Base-by-base conservation (phyloP, 169 alveolate species). In the Theileria orientalis region DNA sequence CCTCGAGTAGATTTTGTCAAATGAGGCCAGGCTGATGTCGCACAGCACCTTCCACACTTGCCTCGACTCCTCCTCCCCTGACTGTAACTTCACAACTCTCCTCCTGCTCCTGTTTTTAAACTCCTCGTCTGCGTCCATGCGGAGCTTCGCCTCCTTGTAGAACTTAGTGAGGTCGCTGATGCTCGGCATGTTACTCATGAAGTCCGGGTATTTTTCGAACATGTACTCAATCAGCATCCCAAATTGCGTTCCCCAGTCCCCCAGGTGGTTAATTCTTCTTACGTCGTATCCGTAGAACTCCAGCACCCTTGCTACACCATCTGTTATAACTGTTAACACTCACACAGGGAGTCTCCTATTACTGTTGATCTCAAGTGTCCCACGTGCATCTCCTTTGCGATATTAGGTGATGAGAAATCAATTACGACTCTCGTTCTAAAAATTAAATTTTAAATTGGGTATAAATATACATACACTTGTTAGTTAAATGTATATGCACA, bases 201-300 rank as follows among this genome's bases (percentile, higher is more conserved):
- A 96, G 83, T 96, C 95, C 5, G 99, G 99, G 76, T 93, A 94
- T 44, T 91, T 90, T 37, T 35, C 91, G 59, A 80, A 95, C 83
- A 79, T 71, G 87, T 96, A 94, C 68, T 95, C 96, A 73, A 98
- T 94, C 3, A 97, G 93, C 99, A 98, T 97, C 16, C 99, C 99
- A 83, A 97, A 97, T 76, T 98, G 99, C 21, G 99, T 98, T 23
- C 99, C 99, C 99, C 99, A 97, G 85, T 98, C 99, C 7, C 99
- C 99, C 40, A 97, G 89, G 83, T 97, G 99, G 75, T 97, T 97
- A 27, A 96, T 83, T 54, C 99, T 89, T 51, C 82, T 74, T 25
- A 94, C 96, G 33, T 90, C 90, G 47, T 91, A 92, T 52, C 92
- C 95, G 71, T 82, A 64, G 63, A 83, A 87, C 60, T 87, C 95